Evolutionary conservation across 495 filamentous ascomycete species (phyloP).

Genomic region (Hypoxylon fuscum): DNA sequence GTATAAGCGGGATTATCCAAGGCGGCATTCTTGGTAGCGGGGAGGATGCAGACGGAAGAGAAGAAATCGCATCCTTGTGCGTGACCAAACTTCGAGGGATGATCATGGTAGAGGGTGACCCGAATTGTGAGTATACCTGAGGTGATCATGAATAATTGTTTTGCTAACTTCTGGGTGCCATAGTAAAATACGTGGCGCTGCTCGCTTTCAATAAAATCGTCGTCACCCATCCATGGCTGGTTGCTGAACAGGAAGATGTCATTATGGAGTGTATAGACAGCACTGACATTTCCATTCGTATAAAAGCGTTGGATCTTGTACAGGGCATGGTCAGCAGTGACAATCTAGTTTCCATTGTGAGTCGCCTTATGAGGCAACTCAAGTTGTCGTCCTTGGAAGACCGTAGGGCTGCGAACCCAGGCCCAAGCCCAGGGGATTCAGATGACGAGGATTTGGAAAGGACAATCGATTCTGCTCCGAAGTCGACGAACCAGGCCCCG

Average conservation of each 20-base stretch:
- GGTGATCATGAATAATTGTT: not conserved
- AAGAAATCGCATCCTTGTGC: slow-evolving; percentile 93
- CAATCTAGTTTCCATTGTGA: slow-evolving; percentile 82
- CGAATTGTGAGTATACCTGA: slow-evolving; percentile 76
- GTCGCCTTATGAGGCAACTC: slow-evolving; percentile 85
- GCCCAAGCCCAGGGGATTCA: slow-evolving; percentile 53
- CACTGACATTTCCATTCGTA: slow-evolving; percentile 92
- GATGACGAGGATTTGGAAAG: slow-evolving; percentile 66
- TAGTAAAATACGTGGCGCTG: slow-evolving; percentile 96
- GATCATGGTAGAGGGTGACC: slow-evolving; percentile 90
- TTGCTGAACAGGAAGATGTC: slow-evolving; percentile 91
- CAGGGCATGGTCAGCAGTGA: slow-evolving; percentile 90
- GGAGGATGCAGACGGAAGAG: slow-evolving; percentile 77
- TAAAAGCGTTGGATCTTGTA: slow-evolving; percentile 89
- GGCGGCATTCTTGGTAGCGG: slow-evolving; percentile 88
- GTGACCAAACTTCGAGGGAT: slow-evolving; percentile 93
- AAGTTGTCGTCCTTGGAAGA: slow-evolving; percentile 58
- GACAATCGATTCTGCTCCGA: slow-evolving; percentile 46
- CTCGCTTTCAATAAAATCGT: slow-evolving; percentile 95
- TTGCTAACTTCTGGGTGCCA: slow-evolving; percentile 28
- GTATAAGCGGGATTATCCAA: slow-evolving; percentile 97
- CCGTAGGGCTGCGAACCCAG: slow-evolving; percentile 44
- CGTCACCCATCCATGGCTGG: slow-evolving; percentile 83
- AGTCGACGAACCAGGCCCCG: slow-evolving; percentile 46
- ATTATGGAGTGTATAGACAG: slow-evolving; percentile 97